phyloP scores from a whole-genome alignment of 305 asterid species.

The Fraxinus platypoda region DNA sequence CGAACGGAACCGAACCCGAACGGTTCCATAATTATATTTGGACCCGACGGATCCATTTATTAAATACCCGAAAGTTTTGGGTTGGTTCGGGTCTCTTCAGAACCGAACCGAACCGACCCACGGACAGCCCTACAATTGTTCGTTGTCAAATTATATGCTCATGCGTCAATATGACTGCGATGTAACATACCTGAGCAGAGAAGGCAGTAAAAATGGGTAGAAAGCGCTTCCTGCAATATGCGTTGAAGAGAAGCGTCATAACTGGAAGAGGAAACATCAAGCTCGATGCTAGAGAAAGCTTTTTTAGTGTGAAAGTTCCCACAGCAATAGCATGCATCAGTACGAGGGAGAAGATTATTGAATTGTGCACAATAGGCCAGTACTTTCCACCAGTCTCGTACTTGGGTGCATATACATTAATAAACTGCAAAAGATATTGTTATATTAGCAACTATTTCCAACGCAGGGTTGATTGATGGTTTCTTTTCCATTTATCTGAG shows the following conservation, averaged over 20 bases:
- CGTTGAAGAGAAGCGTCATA: slow-evolving; percentile 38
- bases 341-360: slow-evolving; percentile 38
- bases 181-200: slow-evolving; percentile 36
- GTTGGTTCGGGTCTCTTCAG: too few relatives aligned
- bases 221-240: slow-evolving; percentile 42
- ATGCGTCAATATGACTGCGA: background rate
- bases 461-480: background rate
- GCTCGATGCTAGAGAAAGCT: slow-evolving; percentile 36
- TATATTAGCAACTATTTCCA: background rate
- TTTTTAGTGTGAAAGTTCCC: slow-evolving; percentile 38
- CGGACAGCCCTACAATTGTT: too few relatives aligned
- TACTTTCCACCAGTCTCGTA: slow-evolving; percentile 44
- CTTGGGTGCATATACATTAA: slow-evolving; percentile 38
- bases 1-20: too few relatives aligned
- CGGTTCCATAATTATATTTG: too few relatives aligned
- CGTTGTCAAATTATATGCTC: too few relatives aligned
- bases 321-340: slow-evolving; percentile 39
- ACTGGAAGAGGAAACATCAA: slow-evolving; percentile 33
- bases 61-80: too few relatives aligned
- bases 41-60: too few relatives aligned
- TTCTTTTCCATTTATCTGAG: background rate
- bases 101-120: too few relatives aligned
- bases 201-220: slow-evolving; percentile 27
- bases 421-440: slow-evolving; percentile 28
- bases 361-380: slow-evolving; percentile 45